Evolutionary conservation across 331 rosid genomes (phyloP), one percentile per base, ranked within the genome.

Genomic region (Dryas integrifolia): DNA sequence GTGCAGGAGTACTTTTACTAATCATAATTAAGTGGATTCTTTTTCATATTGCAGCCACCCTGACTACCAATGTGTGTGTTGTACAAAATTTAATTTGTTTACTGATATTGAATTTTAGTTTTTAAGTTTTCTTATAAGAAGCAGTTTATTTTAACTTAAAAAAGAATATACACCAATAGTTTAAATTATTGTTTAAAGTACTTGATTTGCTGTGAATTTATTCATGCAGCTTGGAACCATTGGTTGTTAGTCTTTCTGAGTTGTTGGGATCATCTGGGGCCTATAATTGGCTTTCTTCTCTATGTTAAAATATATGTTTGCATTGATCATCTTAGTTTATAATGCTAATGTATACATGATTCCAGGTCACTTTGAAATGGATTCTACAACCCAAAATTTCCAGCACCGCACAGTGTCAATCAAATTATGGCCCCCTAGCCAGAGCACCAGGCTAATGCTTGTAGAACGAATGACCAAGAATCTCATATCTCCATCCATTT

Each of bases 371-470:
- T 67, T 72, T 75, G 78, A 12, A 48, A 92, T 92, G 98, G 98
- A 92, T 74, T 85, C 92, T 59, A 12, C 77, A 2, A 55, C 65
- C 30, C 85, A 81, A 75, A 7, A 80, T 15, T 82, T 85, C 81
- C 90, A 80, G 59, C 90, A 77, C 14, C 96, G 90, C 50, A 39
- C 86, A 4, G 77, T 84, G 62, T 67, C 88, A 8, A 87, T 90
- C 71, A 92, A 90, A 77, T 81, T 92, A 61, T 92, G 96, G 96
- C 96, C 98, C 6, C 92, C 96, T 18, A 90, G 91, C 84, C 91
- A 85, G 87, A 79, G 96, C 76, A 88, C 98, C 30, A 87, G 98
- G 83, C 71, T 80, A 56, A 73, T 72, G 82, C 89, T 90, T 78
- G 85, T 82, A 0, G 90, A 90, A 21, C 81, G 96, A 65, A 87